Evolutionary conservation across 768 basidiomycete species (phyloP).

Genomic region (Phaeotremella fagi): DNA sequence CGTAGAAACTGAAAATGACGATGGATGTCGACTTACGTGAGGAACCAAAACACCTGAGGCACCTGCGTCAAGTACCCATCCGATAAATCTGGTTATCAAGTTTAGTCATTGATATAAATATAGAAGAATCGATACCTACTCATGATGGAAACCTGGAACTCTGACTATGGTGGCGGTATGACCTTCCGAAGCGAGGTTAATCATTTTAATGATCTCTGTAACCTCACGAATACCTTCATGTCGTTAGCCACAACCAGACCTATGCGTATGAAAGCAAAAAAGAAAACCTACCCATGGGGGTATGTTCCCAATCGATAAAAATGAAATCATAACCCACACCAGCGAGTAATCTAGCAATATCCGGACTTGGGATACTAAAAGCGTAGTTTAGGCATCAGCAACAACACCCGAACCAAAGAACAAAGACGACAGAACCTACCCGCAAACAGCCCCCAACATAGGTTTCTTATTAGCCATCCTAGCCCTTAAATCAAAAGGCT

Average conservation of each 20-base stretch:
- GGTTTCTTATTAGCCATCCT: neutral
- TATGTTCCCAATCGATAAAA: slow-evolving; percentile 8
- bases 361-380: too few species aligned
- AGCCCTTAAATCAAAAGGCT: neutral
- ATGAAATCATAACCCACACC: neutral
- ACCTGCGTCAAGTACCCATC: slow-evolving; percentile 5
- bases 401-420: too few species aligned
- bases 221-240: neutral
- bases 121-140: neutral
- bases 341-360: neutral
- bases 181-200: slow-evolving; percentile 2
- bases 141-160: neutral
- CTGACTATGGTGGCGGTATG: slow-evolving; percentile 3
- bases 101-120: neutral
- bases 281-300: neutral
- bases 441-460: neutral
- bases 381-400: too few species aligned
- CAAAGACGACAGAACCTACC: too few species aligned
- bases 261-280: neutral
- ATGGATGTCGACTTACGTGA: neutral
- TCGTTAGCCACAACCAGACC: neutral
- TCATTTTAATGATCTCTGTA: neutral
- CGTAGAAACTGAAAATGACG: too few species aligned
- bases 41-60: slow-evolving; percentile 5
- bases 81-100: neutral